These are phyloP conservation scores for Entomortierella lignicola DNA, from an alignment of 192 early-diverging fungal genomes.

Conservation along the genomic window DNA sequence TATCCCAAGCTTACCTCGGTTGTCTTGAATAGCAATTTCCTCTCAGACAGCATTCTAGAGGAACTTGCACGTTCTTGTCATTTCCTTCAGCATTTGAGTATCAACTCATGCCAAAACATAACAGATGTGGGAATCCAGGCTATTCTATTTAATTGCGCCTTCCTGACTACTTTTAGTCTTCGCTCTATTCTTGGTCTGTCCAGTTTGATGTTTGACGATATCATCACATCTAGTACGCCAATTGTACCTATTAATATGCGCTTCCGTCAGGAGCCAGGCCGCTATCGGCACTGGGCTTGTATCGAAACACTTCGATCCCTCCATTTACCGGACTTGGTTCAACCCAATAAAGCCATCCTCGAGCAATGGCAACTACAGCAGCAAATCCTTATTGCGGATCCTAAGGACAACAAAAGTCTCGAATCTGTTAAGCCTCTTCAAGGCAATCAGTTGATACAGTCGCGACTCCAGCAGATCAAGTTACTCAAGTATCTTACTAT, in stretches of 20 bases:
- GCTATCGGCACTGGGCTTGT: conserved; percentile 32
- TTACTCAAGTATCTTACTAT: conserved; percentile 20
- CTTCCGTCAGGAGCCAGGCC: neutral
- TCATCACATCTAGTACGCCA: neutral
- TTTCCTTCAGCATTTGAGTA: conserved; percentile 25
- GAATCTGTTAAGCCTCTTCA: neutral
- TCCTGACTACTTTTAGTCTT: conserved; percentile 16
- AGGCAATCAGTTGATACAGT: conserved; percentile 29
- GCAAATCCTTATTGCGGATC: neutral
- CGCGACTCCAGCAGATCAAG: conserved; percentile 14
- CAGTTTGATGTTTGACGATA: conserved; percentile 32
- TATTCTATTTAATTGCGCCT: conserved; percentile 17
- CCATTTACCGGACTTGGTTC: conserved; percentile 23
- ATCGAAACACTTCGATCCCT: conserved; percentile 11
- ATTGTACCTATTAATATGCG: neutral
- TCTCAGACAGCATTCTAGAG: conserved; percentile 35
- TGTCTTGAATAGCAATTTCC: conserved; percentile 10
- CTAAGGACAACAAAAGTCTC: neutral
- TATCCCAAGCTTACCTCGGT: conserved; percentile 21
- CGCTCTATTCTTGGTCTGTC: conserved; percentile 29
- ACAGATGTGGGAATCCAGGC: conserved; percentile 44
- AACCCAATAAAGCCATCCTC: conserved; percentile 10
- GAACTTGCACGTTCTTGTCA: conserved; percentile 28
- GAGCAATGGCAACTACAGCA: conserved; percentile 9
- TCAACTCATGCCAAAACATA: conserved; percentile 34